phyloP scores from a whole-genome alignment of 129 eudicot species.

The Ambrosia artemisiifolia region DNA sequence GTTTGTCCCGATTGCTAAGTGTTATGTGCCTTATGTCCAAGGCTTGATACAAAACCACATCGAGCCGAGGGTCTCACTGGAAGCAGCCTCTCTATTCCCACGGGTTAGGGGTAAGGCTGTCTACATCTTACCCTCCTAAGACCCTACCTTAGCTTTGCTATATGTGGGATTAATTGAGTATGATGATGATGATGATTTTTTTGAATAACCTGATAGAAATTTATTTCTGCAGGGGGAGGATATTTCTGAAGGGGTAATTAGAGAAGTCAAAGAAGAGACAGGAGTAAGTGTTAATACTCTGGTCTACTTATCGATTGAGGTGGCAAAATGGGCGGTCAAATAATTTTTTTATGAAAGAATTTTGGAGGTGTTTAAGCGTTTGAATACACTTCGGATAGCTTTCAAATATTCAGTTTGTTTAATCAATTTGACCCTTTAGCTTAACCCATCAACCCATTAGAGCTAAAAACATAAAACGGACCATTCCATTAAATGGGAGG shows the following conservation, averaged over 20 bases:
- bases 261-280: slow-evolving; percentile 91
- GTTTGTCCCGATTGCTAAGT: too few relatives aligned
- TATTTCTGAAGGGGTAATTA: slow-evolving; percentile 46
- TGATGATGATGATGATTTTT: too few relatives aligned
- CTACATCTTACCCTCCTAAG: too few relatives aligned
- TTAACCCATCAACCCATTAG: not conserved
- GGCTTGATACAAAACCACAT: too few relatives aligned
- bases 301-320: slow-evolving; percentile 1
- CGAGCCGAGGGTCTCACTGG: too few relatives aligned
- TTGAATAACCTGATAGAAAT: slow-evolving; percentile 6
- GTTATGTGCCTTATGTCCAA: too few relatives aligned
- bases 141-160: too few relatives aligned
- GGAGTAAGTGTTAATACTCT: slow-evolving; percentile 53
- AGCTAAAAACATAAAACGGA: not conserved
- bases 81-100: too few relatives aligned
- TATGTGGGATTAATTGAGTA: too few relatives aligned
- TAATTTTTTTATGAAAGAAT: not conserved
- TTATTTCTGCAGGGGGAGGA: slow-evolving; percentile 65
- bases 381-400: not conserved
- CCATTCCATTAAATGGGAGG: not conserved
- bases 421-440: not conserved
- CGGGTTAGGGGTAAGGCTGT: too few relatives aligned
- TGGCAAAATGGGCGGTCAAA: slow-evolving; percentile 6
- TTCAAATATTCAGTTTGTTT: not conserved
- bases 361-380: not conserved